phyloP scores from a whole-genome alignment of 2,329 filamentous ascomycete genomes.

The Aspergillus pseudoglaucus region DNA sequence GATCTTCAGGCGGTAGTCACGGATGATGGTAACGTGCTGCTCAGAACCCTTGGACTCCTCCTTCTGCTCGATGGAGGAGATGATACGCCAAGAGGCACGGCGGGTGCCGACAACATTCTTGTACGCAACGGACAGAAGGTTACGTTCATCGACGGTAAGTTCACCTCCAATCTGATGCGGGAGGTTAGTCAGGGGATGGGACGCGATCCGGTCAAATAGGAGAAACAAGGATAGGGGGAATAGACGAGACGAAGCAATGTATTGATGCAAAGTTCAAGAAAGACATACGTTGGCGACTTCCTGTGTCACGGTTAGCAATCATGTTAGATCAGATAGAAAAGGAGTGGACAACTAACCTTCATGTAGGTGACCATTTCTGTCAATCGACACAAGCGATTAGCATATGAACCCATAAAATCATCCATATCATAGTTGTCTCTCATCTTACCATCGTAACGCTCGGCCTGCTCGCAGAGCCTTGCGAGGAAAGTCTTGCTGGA shows the following conservation, averaged over 20 bases:
- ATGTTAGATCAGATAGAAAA: slow-evolving; percentile 3
- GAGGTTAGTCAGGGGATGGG: slow-evolving; percentile 13
- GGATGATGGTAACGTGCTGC: slow-evolving; percentile 89
- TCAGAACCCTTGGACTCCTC: slow-evolving; percentile 98
- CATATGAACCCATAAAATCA: slow-evolving; percentile 7
- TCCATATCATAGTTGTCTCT: neutral
- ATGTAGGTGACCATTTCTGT: slow-evolving; percentile 97
- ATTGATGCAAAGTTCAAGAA: neutral
- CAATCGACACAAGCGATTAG: slow-evolving; percentile 19
- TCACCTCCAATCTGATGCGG: slow-evolving; percentile 55
- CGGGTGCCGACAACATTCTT: slow-evolving; percentile 99
- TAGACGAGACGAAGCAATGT: slow-evolving; percentile 9
- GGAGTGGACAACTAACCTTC: slow-evolving; percentile 58
- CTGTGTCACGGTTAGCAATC: slow-evolving; percentile 39
- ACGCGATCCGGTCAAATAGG: slow-evolving; percentile 6
- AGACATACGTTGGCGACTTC: slow-evolving; percentile 82
- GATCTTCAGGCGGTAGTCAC: slow-evolving; percentile 97
- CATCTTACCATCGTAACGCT: slow-evolving; percentile 87
- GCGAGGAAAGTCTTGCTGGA: slow-evolving; percentile 98
- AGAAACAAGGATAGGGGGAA: slow-evolving; percentile 4
- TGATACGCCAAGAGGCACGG: slow-evolving; percentile 98
- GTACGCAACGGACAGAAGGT: slow-evolving; percentile 97
- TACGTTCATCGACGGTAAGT: slow-evolving; percentile 66
- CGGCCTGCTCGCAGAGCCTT: slow-evolving; percentile 99
- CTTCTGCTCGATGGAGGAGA: slow-evolving; percentile 99